phyloP scores from a whole-genome alignment of 441 rosid genomes.

The Populus trichocarpa region DNA sequence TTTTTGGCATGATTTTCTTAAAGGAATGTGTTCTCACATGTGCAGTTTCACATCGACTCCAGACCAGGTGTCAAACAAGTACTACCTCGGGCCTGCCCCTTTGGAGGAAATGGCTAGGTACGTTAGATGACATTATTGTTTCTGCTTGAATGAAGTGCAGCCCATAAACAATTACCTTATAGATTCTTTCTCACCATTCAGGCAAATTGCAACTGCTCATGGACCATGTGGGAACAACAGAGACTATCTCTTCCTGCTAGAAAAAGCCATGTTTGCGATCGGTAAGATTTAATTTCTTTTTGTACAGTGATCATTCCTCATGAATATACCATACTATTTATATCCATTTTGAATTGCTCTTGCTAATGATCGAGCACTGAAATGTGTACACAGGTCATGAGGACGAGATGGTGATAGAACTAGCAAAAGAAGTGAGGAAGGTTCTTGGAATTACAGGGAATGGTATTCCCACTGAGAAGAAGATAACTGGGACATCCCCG shows the following conservation, averaged over 20 bases:
- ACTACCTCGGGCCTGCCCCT: slow-evolving; percentile 73
- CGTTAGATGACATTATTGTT: neutral
- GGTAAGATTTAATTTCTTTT: slow-evolving; percentile 36
- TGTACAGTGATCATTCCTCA: neutral
- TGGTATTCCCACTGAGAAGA: slow-evolving; percentile 30
- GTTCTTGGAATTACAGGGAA: slow-evolving; percentile 42
- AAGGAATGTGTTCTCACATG: neutral
- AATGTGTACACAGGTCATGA: slow-evolving; percentile 57
- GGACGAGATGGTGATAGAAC: slow-evolving; percentile 77
- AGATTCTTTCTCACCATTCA: slow-evolving; percentile 20
- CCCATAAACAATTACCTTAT: neutral
- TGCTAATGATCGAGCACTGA: neutral
- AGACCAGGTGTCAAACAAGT: slow-evolving; percentile 75
- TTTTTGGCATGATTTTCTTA: slow-evolving; percentile 15
- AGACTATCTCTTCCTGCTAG: slow-evolving; percentile 78
- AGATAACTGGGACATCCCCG: slow-evolving; percentile 26
- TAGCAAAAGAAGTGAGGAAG: slow-evolving; percentile 88
- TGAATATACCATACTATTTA: neutral
- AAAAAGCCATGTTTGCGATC: slow-evolving; percentile 83
- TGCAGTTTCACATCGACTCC: slow-evolving; percentile 93
- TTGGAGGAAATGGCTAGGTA: slow-evolving; percentile 92
- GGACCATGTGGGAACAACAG: slow-evolving; percentile 98
- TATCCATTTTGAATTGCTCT: neutral
- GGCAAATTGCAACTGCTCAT: slow-evolving; percentile 88
- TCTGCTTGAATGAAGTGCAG: neutral